Percentiles rank a stretch among this genome's conserved stretches.
Conservation (phyloP, 805 yeast species). For the Barnettozyma salicaria region DNA sequence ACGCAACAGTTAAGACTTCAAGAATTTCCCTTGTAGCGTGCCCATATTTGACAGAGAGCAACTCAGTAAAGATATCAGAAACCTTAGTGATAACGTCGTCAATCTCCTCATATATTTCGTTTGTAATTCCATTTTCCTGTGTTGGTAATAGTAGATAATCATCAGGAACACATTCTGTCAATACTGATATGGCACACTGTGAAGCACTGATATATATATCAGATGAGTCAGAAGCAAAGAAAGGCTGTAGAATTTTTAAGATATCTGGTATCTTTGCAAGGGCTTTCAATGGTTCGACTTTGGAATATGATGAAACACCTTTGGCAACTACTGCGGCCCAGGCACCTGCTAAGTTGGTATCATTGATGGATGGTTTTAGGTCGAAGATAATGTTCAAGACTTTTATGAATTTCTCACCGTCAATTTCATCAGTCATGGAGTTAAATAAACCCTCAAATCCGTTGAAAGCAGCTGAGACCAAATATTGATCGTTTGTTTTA, state of each 20-base stretch:
- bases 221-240: constrained; percentile 57
- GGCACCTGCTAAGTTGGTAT: constrained; percentile 81
- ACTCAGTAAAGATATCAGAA: constrained; percentile 48
- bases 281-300: constrained; percentile 46
- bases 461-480: constrained; percentile 75
- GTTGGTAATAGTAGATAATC: constrained; percentile 47
- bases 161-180: constrained; percentile 63
- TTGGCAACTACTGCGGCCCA: constrained; percentile 95
- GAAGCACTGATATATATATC: constrained; percentile 72
- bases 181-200: constrained; percentile 77
- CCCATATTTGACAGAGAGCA: constrained; percentile 68
- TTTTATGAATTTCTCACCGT: constrained; percentile 55
- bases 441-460: constrained; percentile 79
- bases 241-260: constrained; percentile 53
- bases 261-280: constrained; percentile 50
- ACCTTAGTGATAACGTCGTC: constrained; percentile 49
- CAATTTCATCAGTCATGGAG: constrained; percentile 54
- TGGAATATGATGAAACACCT: constrained; percentile 54
- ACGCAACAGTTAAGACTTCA: constrained; percentile 56
- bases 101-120: constrained; percentile 46
- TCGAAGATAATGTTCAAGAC: constrained; percentile 70
- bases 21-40: constrained; percentile 71
- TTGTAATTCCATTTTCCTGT: constrained; percentile 30
- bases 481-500: constrained; percentile 75
- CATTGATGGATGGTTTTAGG: constrained; percentile 75